Conservation (phyloP, 192 early-diverging fungal species). For the Mortierella claussenii region DNA sequence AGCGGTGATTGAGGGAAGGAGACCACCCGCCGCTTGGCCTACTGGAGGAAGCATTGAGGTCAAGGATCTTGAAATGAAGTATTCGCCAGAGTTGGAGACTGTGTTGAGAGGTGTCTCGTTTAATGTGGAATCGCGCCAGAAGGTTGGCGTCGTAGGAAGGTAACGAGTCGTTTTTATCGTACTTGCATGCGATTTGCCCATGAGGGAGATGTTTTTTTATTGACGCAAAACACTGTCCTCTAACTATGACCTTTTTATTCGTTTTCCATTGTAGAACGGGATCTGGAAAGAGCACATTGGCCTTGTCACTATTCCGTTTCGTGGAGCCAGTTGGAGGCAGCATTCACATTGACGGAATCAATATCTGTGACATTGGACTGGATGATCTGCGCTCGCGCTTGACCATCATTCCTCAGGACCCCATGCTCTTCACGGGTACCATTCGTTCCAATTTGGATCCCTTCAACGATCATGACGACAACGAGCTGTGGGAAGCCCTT, state of each 20-base stretch:
- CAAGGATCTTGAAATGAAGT: slow-evolving; percentile 71
- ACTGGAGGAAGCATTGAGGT: slow-evolving; percentile 70
- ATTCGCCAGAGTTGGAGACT: slow-evolving; percentile 70
- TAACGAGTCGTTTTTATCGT: slow-evolving; percentile 7
- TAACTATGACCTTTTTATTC: too few species aligned
- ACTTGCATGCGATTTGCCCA: not conserved
- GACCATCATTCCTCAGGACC: slow-evolving; percentile 84
- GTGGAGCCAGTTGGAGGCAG: slow-evolving; percentile 75
- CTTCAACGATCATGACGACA: slow-evolving; percentile 80
- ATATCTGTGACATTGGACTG: slow-evolving; percentile 75
- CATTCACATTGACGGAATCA: slow-evolving; percentile 79
- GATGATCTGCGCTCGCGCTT: slow-evolving; percentile 78
- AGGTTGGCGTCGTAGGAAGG: slow-evolving; percentile 87
- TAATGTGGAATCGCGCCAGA: slow-evolving; percentile 60
- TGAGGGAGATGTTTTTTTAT: not conserved
- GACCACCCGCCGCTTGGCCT: slow-evolving; percentile 72
- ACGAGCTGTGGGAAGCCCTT: slow-evolving; percentile 80
- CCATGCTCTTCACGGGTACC: slow-evolving; percentile 75
- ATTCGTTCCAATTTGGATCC: slow-evolving; percentile 90
- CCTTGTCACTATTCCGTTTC: slow-evolving; percentile 81
- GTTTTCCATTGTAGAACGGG: slow-evolving; percentile 79
- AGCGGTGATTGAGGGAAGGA: slow-evolving; percentile 58
- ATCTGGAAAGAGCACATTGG: slow-evolving; percentile 84
- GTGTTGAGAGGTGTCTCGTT: slow-evolving; percentile 79
- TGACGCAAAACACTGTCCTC: too few species aligned